Percentiles rank a stretch among this genome's conserved stretches.
These are phyloP conservation scores for Exophiala calicioides DNA, from an alignment of 2,329 filamentous ascomycete genomes.

Conservation along the genomic window DNA sequence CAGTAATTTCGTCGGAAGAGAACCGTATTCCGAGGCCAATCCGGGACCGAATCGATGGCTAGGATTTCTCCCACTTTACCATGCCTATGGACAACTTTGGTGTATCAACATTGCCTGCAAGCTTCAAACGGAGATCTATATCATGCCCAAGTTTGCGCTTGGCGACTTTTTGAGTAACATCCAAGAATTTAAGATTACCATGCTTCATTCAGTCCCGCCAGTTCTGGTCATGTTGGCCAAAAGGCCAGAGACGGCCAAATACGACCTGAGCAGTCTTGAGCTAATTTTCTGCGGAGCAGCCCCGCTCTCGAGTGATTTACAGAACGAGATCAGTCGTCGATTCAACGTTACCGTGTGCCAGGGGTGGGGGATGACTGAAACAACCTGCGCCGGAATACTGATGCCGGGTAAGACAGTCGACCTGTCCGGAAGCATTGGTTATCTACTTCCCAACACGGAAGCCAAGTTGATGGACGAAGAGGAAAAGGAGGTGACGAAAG, in stretches of 20 bases:
- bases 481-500: slow-evolving; percentile 67
- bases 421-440: slow-evolving; percentile 55
- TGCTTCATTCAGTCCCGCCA: slow-evolving; percentile 62
- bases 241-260: slow-evolving; percentile 55
- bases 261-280: slow-evolving; percentile 57
- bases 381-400: slow-evolving; percentile 43
- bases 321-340: slow-evolving; percentile 53
- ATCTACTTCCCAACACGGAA: slow-evolving; percentile 42
- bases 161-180: slow-evolving; percentile 56
- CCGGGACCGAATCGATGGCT: slow-evolving; percentile 48
- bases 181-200: slow-evolving; percentile 53
- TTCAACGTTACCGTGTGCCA: slow-evolving; percentile 52
- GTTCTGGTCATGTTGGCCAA: slow-evolving; percentile 63
- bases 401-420: slow-evolving; percentile 41
- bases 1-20: slow-evolving; percentile 66
- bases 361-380: slow-evolving; percentile 61
- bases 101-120: slow-evolving; percentile 60
- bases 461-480: slow-evolving; percentile 66
- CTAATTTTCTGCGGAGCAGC: slow-evolving; percentile 57
- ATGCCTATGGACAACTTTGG: slow-evolving; percentile 52
- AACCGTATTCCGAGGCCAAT: slow-evolving; percentile 52
- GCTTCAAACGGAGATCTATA: slow-evolving; percentile 62
- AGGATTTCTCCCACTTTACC: slow-evolving; percentile 50
- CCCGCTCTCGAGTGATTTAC: slow-evolving; percentile 58
- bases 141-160: slow-evolving; percentile 64